These are phyloP conservation scores for Alternaria panax DNA, from an alignment of 2,329 filamentous ascomycete genomes.

Conservation along the genomic window DNA sequence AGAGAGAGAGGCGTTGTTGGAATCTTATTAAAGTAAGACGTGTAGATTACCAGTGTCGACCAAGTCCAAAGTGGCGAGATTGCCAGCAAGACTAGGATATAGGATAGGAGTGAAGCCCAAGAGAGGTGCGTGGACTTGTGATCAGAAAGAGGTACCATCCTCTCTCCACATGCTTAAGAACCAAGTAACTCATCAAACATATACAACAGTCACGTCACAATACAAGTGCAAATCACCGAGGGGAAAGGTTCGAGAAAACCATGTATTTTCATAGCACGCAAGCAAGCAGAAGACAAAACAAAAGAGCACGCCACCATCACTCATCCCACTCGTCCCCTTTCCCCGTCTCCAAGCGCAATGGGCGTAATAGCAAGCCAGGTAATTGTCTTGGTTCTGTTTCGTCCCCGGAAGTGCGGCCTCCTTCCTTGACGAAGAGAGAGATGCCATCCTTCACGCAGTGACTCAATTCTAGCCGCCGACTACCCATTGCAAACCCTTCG, in stretches of 20 bases:
- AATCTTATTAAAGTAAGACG: too few species aligned
- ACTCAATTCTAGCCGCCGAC: conserved; percentile 27
- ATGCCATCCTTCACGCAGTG: conserved; percentile 7
- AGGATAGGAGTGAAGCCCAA: too few species aligned
- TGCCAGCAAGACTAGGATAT: too few species aligned
- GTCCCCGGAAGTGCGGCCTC: conserved; percentile 43
- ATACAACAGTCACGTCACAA: background rate
- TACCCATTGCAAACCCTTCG: conserved; percentile 24
- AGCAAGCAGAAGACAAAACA: conserved; percentile 9
- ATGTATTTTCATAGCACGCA: background rate
- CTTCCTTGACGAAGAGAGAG: conserved; percentile 14
- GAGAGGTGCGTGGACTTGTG: too few species aligned
- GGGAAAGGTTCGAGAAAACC: background rate
- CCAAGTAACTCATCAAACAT: background rate
- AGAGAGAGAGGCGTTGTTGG: too few species aligned
- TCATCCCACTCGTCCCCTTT: conserved; percentile 10
- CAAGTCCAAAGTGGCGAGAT: too few species aligned
- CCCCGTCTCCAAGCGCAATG: conserved; percentile 28
- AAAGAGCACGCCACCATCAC: conserved; percentile 16
- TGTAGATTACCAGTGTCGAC: too few species aligned
- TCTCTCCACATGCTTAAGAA: background rate
- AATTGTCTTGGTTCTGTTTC: conserved; percentile 18
- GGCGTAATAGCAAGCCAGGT: conserved; percentile 32
- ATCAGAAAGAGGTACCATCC: too few species aligned
- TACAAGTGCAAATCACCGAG: background rate